These are phyloP conservation scores for Hypocreales sp. DNA, from an alignment of 2,329 filamentous ascomycete species.

Conservation along the genomic window DNA sequence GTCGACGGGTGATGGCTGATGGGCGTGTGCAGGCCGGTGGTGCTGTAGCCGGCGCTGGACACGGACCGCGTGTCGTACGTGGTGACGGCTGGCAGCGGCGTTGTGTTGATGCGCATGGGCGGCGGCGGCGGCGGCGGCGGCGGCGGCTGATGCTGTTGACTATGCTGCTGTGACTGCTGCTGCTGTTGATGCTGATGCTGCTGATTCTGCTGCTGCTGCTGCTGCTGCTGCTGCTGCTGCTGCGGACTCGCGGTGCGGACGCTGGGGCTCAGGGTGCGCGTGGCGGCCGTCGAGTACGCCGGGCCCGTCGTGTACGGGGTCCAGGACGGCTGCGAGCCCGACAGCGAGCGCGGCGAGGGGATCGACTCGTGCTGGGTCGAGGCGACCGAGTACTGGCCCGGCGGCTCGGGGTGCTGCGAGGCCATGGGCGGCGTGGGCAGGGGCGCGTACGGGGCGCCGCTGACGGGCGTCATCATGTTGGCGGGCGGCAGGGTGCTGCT, in stretches of 20 bases:
- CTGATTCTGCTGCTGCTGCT: slow-evolving; percentile 13
- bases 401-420: slow-evolving; percentile 15
- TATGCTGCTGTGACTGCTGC: slow-evolving; percentile 15
- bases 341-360: slow-evolving; percentile 35
- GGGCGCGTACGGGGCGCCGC: slow-evolving; percentile 22
- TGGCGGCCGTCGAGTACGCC: slow-evolving; percentile 16
- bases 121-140: slow-evolving; percentile 13
- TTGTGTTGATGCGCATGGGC: slow-evolving; percentile 20
- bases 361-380: slow-evolving; percentile 31
- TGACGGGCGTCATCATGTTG: slow-evolving; percentile 25
- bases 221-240: slow-evolving; percentile 11
- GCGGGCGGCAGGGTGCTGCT: slow-evolving; percentile 20
- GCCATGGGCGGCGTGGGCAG: slow-evolving; percentile 30
- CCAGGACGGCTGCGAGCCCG: slow-evolving; percentile 33
- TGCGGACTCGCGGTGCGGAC: slow-evolving; percentile 20
- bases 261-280: slow-evolving; percentile 26
- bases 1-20: slow-evolving; percentile 21
- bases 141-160: slow-evolving; percentile 16
- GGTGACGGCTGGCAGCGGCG: slow-evolving; percentile 21
- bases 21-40: slow-evolving; percentile 22
- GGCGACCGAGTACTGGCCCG: slow-evolving; percentile 23
- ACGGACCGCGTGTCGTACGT: slow-evolving; percentile 22
- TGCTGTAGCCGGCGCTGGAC: slow-evolving; percentile 19
- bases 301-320: slow-evolving; percentile 23
- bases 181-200: too few species aligned